Evolutionary conservation across 805 yeast genomes (phyloP), one percentile per base, ranked within the genome.

Genomic region (Candida odintsovae): DNA sequence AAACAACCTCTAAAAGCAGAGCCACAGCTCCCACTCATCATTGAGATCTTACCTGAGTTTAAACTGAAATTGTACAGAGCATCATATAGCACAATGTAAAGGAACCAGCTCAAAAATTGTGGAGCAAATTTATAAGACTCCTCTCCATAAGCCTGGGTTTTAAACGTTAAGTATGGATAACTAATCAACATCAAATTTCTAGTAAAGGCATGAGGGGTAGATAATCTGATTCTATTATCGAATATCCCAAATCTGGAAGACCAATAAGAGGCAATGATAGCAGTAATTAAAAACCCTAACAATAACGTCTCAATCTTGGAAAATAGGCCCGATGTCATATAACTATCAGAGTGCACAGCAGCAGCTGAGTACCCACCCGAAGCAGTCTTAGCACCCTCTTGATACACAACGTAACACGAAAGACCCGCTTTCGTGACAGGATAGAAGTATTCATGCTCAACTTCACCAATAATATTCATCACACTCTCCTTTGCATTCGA

Each of bases 341-440:
- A 33, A 33, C 57, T 52, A 22, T 42, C 49, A 38, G 40, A 41
- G 18, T 51, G 55, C 15, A n/a, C 23, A 31, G 42, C 46, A 13
- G 29, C 39, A 12, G 42, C 29, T 13, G 41, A 21, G 12, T 46
- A 23, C 3, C 50, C 50, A 6, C 18, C 21, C 11, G 46, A 23
- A 16, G 20, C 20, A 33, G 10, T n/a, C 7, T 25, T 23, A 25
- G 15, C 42, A 12, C 46, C 13, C 3, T 9, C 5, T 7, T 18
- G 20, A 33, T 33, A 33, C 5, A 33, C 20, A n/a, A 16, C 36
- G 15, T 16, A 33, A 8, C 36, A 33, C 5, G 20, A 9, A 16
- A 33, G 11, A 8, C 36, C 36, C 7, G 36, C 36, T 33, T 33
- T 33, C 6, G 36, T 7, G 20, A 33, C 36, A 8, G 20, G 36